Base-by-base conservation (phyloP, 106 monocot species). In the Dendrobium catenatum region DNA sequence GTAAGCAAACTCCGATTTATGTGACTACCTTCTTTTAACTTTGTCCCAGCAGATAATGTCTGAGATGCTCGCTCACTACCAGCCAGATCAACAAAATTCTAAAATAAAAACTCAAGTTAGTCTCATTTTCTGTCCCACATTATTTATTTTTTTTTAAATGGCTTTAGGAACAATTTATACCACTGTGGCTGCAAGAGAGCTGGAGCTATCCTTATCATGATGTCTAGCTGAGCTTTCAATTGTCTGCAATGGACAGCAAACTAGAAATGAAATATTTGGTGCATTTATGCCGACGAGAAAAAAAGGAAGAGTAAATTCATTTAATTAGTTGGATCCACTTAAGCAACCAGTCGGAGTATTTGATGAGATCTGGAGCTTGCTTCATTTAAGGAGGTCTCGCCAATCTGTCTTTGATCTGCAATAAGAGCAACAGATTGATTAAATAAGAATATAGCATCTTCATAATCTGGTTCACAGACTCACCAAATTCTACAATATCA, bases 11-110 rank as follows among this genome's bases (percentile, higher is more conserved):
- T 81, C 20, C 72, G 19, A 55, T 81, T 81, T 17, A 81, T 81
- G 56, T 81, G 81, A 41, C 81, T 72, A 22, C 81, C 81, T 73
- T 81, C 81, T 44, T 81, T 81, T 3, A 81, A 72, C 47, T 72
- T 81, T 20, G 47, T 24, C 43, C 81, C 81, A 49, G 22, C 24
- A 42, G 48, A 17, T 22, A 51, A 20, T 55, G 74, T 17, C 33
- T 55, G 73, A 51, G 74, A 80, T 61, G 68, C 68, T 9, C 79
- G 5, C 68, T 80, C 79, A 66, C 79, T 79, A 17, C 79, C 79
- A n/a, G 79, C 66, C 5, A 79, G 79, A 67, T 79, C 79, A 40
- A 79, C 79, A 66, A 79, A 79, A 24, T 66, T 79, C 79, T 79
- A 42, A 67, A 64, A 17, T 31, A 13, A 37, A 37, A 41, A 79